phyloP scores from a whole-genome alignment of 2,329 filamentous ascomycete species.

The Corynespora cassiicola region DNA sequence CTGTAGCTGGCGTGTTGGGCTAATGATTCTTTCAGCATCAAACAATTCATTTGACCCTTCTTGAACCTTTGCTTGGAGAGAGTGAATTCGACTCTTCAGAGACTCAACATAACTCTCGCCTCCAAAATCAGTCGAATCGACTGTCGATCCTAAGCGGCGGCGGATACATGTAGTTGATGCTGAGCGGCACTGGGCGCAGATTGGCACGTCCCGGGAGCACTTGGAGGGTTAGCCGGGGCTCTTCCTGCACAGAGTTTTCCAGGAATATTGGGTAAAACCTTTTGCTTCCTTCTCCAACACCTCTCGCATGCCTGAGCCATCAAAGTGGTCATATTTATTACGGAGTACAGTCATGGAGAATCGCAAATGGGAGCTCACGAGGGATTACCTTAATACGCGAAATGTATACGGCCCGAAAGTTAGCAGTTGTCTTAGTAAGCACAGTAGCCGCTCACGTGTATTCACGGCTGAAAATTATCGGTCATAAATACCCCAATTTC shows the following conservation, averaged over 20 bases:
- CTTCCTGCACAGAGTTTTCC: too few species aligned
- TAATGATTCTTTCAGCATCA: not conserved
- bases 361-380: too few species aligned
- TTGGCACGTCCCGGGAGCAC: slow-evolving; percentile 15
- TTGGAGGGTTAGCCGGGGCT: slow-evolving; percentile 1
- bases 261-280: slow-evolving; percentile 9
- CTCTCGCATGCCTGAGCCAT: slow-evolving; percentile 20
- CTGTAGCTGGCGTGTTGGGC: not conserved
- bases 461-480: too few species aligned
- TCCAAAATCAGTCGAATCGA: slow-evolving; percentile 1
- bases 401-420: too few species aligned
- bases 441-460: too few species aligned
- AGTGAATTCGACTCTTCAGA: slow-evolving; percentile 7
- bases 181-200: slow-evolving; percentile 9
- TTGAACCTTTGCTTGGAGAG: slow-evolving; percentile 1
- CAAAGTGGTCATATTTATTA: slow-evolving; percentile 9
- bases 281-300: slow-evolving; percentile 23
- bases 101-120: slow-evolving; percentile 9
- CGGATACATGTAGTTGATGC: slow-evolving; percentile 11
- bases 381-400: too few species aligned
- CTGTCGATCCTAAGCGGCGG: slow-evolving; percentile 9
- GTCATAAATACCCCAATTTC: too few species aligned
- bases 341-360: too few species aligned
- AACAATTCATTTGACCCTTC: too few species aligned
- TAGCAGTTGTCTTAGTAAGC: too few species aligned